phyloP scores from a whole-genome alignment of 306 rosid species.

The Alnus rubra region DNA sequence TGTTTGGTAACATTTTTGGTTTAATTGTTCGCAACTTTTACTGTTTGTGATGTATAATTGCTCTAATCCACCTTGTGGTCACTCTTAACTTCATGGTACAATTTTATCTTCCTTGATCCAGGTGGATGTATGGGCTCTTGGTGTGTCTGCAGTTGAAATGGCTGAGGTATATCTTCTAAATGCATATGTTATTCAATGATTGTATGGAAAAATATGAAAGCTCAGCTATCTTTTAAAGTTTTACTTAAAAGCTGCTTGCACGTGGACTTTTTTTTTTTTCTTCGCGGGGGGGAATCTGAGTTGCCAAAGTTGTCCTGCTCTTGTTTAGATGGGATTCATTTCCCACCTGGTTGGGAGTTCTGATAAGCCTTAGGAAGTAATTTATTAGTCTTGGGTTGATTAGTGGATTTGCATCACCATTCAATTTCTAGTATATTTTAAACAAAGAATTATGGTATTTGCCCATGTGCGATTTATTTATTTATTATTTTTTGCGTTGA shows the following conservation, averaged over 20 bases:
- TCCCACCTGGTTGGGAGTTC: background rate
- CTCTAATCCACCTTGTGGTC: slow-evolving; percentile 12
- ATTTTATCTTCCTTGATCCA: slow-evolving; percentile 38
- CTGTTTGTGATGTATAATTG: slow-evolving; percentile 16
- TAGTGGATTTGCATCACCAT: slow-evolving; percentile 17
- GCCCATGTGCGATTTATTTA: slow-evolving; percentile 1
- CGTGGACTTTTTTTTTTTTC: background rate
- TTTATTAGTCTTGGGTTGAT: background rate
- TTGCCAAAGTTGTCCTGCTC: background rate
- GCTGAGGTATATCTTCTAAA: slow-evolving; percentile 72
- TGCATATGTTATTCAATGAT: slow-evolving; percentile 12
- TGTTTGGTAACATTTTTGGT: background rate
- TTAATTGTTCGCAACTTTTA: background rate
- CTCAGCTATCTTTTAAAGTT: slow-evolving; percentile 13
- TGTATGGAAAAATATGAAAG: slow-evolving; percentile 2
- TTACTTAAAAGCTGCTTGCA: background rate
- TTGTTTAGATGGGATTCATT: background rate
- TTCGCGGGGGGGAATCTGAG: background rate
- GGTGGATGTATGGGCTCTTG: slow-evolving; percentile 99
- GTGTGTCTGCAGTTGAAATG: slow-evolving; percentile 99
- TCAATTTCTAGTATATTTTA: slow-evolving; percentile 1
- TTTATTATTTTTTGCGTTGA: slow-evolving; percentile 7
- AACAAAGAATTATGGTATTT: slow-evolving; percentile 15
- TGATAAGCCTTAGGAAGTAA: background rate
- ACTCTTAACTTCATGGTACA: slow-evolving; percentile 6